Conservation (phyloP, 1,284 basidiomycete genomes). For the Heterobasidion parviporum region DNA sequence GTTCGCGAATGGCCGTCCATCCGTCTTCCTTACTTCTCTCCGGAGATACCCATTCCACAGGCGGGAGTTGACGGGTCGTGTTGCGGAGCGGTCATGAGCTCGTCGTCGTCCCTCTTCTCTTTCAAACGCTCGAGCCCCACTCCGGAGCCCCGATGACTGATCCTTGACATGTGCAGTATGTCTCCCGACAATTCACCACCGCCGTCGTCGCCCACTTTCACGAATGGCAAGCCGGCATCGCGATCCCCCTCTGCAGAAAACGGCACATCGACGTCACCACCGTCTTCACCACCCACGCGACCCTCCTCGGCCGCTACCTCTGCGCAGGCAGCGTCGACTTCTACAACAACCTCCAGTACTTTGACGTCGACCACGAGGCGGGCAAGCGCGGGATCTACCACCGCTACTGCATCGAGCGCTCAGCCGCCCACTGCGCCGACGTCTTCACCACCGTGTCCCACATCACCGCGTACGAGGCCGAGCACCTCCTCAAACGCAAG, state of each 20-base stretch:
- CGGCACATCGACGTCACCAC: conserved; percentile 97
- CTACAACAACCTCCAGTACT: conserved; percentile 99
- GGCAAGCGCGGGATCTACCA: conserved; percentile 94
- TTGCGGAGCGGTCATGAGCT: too few relatives aligned
- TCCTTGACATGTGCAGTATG: conserved; percentile 45
- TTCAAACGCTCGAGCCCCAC: too few relatives aligned
- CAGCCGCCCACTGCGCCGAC: conserved; percentile 90
- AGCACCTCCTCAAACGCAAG: conserved; percentile 95
- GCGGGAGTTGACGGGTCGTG: too few relatives aligned
- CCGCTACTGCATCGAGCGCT: conserved; percentile 95
- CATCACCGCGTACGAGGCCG: conserved; percentile 95
- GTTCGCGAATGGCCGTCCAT: too few relatives aligned
- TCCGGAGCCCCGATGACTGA: too few relatives aligned
- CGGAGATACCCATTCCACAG: too few relatives aligned
- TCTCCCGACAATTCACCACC: conserved; percentile 67
- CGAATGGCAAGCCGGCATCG: conserved; percentile 98
- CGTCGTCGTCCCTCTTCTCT: too few relatives aligned
- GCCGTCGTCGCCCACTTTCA: conserved; percentile 98
- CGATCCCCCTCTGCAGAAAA: conserved; percentile 94
- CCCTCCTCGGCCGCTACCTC: conserved; percentile 93
- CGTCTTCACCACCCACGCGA: conserved; percentile 98
- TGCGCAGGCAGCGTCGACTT: conserved; percentile 98
- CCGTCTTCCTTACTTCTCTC: too few relatives aligned
- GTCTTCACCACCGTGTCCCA: conserved; percentile 98
- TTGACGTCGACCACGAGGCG: conserved; percentile 98